phyloP scores from a whole-genome alignment of 331 rosid species.

The Erythrophleum ivorense region DNA sequence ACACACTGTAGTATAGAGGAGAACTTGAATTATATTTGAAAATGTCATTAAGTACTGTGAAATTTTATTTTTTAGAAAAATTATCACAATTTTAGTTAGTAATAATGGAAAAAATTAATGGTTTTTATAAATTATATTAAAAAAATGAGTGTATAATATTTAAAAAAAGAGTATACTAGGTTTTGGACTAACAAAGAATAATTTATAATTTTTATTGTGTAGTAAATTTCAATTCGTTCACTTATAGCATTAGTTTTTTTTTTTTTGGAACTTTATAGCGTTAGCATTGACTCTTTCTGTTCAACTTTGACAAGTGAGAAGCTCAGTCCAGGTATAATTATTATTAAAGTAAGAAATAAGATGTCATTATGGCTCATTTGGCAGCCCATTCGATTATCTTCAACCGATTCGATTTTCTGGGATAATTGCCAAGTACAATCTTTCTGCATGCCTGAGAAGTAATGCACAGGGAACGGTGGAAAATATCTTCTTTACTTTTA shows the following conservation, averaged over 20 bases:
- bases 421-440: neutral
- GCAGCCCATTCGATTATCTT: too few species aligned
- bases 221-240: neutral
- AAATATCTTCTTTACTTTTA: neutral
- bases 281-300: neutral
- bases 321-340: neutral
- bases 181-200: neutral
- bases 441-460: neutral
- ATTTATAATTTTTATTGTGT: neutral
- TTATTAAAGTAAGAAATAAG: too few species aligned
- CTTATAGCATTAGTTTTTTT: too few species aligned
- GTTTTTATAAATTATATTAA: neutral
- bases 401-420: neutral
- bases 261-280: too few species aligned
- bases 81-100: neutral
- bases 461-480: neutral
- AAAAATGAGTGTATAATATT: neutral
- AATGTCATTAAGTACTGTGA: too few species aligned
- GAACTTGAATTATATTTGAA: too few species aligned
- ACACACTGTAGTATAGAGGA: too few species aligned
- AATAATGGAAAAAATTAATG: neutral
- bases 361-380: neutral
- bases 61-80: too few species aligned
- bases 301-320: neutral
- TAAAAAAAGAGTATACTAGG: neutral